A percentile compares a stretch with the other conserved stretches of the same genome.
phyloP scores from a whole-genome alignment of 2,329 filamentous ascomycete species.

The Leptodontidium sp. region DNA sequence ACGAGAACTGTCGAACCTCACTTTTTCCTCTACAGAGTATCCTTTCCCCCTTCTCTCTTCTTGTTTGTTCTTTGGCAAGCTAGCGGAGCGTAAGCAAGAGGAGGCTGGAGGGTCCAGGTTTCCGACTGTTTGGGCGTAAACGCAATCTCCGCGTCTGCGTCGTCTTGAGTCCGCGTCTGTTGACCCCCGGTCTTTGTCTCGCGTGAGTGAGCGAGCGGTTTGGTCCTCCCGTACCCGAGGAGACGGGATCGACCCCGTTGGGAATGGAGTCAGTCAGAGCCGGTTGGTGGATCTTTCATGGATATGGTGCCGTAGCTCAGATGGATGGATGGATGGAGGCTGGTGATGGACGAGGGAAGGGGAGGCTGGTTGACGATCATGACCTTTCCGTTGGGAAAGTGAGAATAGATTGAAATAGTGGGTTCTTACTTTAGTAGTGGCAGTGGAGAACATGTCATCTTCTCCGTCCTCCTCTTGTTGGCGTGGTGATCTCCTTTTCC shows the following conservation, averaged over 20 bases:
- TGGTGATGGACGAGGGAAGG: neutral
- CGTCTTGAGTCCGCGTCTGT: neutral
- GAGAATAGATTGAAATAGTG: conserved; percentile 9
- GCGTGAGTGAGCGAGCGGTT: neutral
- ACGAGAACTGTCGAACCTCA: neutral
- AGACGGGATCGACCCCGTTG: conserved; percentile 18
- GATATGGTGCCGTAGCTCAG: too few relatives aligned
- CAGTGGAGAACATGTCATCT: neutral
- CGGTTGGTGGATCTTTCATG: conserved; percentile 7
- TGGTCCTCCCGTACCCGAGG: conserved; percentile 18
- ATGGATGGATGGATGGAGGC: neutral
- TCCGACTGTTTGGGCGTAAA: conserved; percentile 7
- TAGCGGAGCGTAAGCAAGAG: conserved; percentile 5
- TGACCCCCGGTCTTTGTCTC: neutral
- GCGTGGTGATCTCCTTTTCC: conserved; percentile 9
- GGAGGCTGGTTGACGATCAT: conserved; percentile 19
- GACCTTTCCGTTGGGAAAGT: conserved; percentile 20
- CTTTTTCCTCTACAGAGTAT: neutral
- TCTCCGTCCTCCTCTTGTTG: neutral
- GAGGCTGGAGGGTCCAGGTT: neutral
- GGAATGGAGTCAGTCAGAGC: neutral
- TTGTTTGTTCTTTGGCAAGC: neutral
- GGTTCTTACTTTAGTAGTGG: neutral
- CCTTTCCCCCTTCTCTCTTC: neutral
- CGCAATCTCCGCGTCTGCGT: conserved; percentile 11